phyloP scores from a whole-genome alignment of 108 stramenopile genomes.

The Pseudonitzschia pungens region DNA sequence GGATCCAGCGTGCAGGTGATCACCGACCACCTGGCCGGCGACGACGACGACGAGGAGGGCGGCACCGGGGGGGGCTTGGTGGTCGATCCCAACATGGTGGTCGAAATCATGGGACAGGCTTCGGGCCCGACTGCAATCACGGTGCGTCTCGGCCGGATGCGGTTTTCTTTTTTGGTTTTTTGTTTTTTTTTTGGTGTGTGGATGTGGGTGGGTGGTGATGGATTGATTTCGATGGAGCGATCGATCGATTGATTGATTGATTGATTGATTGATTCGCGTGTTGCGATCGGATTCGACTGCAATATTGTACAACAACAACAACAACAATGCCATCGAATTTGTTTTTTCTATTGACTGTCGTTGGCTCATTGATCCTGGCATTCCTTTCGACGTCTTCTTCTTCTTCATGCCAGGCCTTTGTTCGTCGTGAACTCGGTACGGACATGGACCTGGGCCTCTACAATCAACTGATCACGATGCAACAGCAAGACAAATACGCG shows the following conservation, averaged over 20 bases:
- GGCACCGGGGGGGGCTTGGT: not conserved
- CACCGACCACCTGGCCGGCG: conserved; percentile 13
- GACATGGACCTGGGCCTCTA: conserved; percentile 57
- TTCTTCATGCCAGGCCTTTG: conserved; percentile 61
- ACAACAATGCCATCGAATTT: no score
- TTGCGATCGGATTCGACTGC: no score
- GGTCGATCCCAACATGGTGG: conserved; percentile 24
- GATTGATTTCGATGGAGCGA: no score
- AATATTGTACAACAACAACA: no score
- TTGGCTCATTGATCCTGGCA: not conserved
- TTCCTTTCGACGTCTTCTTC: no score
- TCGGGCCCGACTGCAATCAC: conserved; percentile 26
- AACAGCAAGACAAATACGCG: conserved; percentile 44
- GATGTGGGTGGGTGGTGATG: not conserved
- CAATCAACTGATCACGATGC: conserved; percentile 53
- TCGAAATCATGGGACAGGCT: conserved; percentile 46
- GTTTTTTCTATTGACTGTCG: not conserved
- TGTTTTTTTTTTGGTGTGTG: not conserved
- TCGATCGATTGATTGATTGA: no score
- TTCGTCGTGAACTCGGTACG: conserved; percentile 40
- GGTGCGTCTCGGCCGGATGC: conserved; percentile 25
- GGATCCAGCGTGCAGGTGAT: conserved; percentile 29
- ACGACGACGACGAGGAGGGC: not conserved
- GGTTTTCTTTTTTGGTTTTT: no score
- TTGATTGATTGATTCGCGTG: no score